Evolutionary conservation across 371 early-diverging fungal genomes (phyloP).

Genomic region (Paraphysoderma sedebokerense): DNA sequence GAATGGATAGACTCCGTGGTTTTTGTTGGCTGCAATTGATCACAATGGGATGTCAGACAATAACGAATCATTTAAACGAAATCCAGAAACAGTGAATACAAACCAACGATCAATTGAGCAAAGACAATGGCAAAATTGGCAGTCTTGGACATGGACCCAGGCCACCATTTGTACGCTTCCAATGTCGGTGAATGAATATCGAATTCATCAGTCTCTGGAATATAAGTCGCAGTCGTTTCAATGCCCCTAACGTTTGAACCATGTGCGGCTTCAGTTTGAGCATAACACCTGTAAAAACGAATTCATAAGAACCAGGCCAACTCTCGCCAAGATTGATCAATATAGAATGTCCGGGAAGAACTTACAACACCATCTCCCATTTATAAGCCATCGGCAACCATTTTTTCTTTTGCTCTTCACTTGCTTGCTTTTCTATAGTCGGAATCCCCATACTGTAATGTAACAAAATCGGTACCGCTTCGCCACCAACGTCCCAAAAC

Average conservation of each 20-base stretch:
- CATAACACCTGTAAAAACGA: slow-evolving; percentile 15
- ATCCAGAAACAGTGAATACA: too few species aligned
- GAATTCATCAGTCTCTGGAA: slow-evolving; percentile 13
- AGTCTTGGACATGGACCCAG: slow-evolving; percentile 23
- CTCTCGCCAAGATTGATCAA: too few species aligned
- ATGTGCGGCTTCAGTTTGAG: slow-evolving; percentile 16
- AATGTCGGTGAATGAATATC: slow-evolving; percentile 22
- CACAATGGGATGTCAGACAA: too few species aligned
- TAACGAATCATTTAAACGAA: too few species aligned
- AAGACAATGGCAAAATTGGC: slow-evolving; percentile 21
- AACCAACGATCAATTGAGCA: slow-evolving; percentile 18
- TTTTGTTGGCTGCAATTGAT: too few species aligned
- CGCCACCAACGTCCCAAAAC: slow-evolving; percentile 6
- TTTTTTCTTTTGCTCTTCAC: slow-evolving; percentile 8
- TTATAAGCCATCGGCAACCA: slow-evolving; percentile 7
- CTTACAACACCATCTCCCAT: slow-evolving; percentile 7
- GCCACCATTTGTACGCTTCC: slow-evolving; percentile 18
- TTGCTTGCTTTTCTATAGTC: slow-evolving; percentile 7
- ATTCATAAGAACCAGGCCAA: too few species aligned
- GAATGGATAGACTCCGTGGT: slow-evolving; percentile 3
- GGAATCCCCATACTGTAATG: slow-evolving; percentile 12
- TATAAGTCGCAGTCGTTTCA: slow-evolving; percentile 25
- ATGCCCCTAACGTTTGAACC: slow-evolving; percentile 23
- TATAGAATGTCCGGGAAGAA: too few species aligned
- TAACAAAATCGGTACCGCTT: slow-evolving; percentile 9